Percentiles rank a stretch among this genome's conserved stretches.
phyloP scores from a whole-genome alignment of 2,329 filamentous ascomycete species.

The Lasiodiplodia citricola region DNA sequence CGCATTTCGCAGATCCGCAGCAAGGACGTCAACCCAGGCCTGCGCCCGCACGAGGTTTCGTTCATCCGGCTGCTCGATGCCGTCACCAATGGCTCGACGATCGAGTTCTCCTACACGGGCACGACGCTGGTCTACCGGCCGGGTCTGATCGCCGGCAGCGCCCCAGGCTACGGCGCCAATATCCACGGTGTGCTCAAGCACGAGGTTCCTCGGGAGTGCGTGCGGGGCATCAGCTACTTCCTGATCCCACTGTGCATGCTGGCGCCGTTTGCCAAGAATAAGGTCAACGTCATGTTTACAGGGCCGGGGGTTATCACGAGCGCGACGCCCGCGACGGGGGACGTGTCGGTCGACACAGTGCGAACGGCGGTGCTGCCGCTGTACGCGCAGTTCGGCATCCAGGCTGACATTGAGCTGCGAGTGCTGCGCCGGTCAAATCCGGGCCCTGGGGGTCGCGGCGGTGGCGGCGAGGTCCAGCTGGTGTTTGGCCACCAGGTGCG shows the following conservation, averaged over 20 bases:
- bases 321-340: constrained; percentile 74
- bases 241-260: constrained; percentile 86
- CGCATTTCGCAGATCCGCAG: constrained; percentile 95
- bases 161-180: constrained; percentile 74
- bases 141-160: constrained; percentile 86
- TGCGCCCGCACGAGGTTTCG: constrained; percentile 91
- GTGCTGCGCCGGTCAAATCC: constrained; percentile 78
- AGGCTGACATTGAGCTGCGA: constrained; percentile 81
- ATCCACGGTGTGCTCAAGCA: constrained; percentile 78
- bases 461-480: constrained; percentile 90
- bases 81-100: constrained; percentile 91
- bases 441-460: constrained; percentile 75
- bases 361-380: constrained; percentile 90
- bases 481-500: constrained; percentile 92
- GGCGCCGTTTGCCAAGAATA: constrained; percentile 89
- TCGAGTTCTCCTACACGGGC: constrained; percentile 96
- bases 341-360: constrained; percentile 91
- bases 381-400: constrained; percentile 89
- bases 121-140: constrained; percentile 92
- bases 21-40: constrained; percentile 81
- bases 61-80: constrained; percentile 93
- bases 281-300: constrained; percentile 87
- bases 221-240: constrained; percentile 87
- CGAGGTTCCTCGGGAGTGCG: constrained; percentile 76
- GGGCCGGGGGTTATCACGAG: constrained; percentile 93